phyloP scores from a whole-genome alignment of 2,329 filamentous ascomycete species.

The Epichloe gansuensis region DNA sequence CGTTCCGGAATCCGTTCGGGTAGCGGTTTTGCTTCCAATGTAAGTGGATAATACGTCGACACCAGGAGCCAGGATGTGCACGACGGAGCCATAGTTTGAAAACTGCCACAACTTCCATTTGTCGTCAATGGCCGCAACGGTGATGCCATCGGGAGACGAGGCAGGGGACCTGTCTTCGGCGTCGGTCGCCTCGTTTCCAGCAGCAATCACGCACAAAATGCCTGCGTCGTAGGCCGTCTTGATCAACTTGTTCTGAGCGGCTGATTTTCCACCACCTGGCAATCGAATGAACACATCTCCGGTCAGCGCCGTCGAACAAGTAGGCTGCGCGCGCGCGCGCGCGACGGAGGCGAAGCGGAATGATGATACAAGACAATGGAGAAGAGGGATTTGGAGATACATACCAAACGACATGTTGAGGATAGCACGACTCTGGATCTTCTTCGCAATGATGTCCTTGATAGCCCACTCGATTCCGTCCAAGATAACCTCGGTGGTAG shows the following conservation, averaged over 20 bases:
- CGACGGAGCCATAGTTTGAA: slow-evolving; percentile 35
- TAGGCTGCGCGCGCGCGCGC: too few relatives aligned
- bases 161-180: slow-evolving; percentile 33
- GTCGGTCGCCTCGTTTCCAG: slow-evolving; percentile 34
- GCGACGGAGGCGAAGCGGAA: too few relatives aligned
- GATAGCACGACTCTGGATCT: slow-evolving; percentile 30
- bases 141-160: slow-evolving; percentile 33
- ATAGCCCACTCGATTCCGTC: slow-evolving; percentile 27
- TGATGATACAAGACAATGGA: background rate
- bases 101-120: slow-evolving; percentile 27
- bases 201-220: slow-evolving; percentile 40
- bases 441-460: slow-evolving; percentile 25
- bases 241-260: slow-evolving; percentile 37
- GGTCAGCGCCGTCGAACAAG: background rate
- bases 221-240: slow-evolving; percentile 31
- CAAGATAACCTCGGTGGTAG: slow-evolving; percentile 12
- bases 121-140: slow-evolving; percentile 35
- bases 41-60: slow-evolving; percentile 32
- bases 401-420: slow-evolving; percentile 41
- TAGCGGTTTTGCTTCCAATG: slow-evolving; percentile 28
- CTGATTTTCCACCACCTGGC: background rate
- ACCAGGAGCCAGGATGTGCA: slow-evolving; percentile 42
- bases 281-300: background rate
- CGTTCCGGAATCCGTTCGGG: slow-evolving; percentile 40
- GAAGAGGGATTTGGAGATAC: background rate